Evolutionary conservation across 2,329 filamentous ascomycete species (phyloP).

Genomic region (Arthroderma uncinatum): DNA sequence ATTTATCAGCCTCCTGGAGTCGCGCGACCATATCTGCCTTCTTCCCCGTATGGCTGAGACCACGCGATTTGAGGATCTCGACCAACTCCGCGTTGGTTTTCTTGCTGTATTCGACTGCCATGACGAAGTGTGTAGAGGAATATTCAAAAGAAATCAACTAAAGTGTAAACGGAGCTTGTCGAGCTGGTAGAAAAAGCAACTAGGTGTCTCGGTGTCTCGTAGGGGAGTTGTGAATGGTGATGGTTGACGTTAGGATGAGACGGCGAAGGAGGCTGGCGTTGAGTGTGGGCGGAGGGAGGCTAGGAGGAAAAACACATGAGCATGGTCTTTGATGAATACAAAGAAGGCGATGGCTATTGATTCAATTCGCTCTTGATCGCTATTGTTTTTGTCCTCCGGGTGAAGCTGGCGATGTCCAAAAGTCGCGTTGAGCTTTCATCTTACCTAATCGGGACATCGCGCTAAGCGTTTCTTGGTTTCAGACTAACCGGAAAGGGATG

Average conservation of each 20-base stretch:
- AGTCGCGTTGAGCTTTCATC: neutral
- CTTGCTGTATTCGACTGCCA: constrained; percentile 39
- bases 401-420: neutral
- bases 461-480: neutral
- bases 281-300: neutral
- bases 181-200: too few relatives aligned
- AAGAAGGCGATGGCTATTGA: neutral
- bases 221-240: neutral
- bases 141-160: too few relatives aligned
- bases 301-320: neutral
- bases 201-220: too few relatives aligned
- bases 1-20: constrained; percentile 37
- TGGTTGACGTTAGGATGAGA: neutral
- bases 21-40: constrained; percentile 41
- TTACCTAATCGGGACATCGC: neutral
- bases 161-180: too few relatives aligned
- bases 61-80: constrained; percentile 40
- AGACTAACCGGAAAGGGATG: too few relatives aligned
- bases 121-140: constrained; percentile 14
- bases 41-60: constrained; percentile 39
- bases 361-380: neutral
- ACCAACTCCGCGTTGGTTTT: constrained; percentile 41
- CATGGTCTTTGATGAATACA: neutral
- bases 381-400: too few relatives aligned
- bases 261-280: neutral